A percentile compares a stretch with the other conserved stretches of the same genome.
These are phyloP conservation scores for Boletellus sp. DNA, from an alignment of 768 basidiomycete species.

Conservation along the genomic window DNA sequence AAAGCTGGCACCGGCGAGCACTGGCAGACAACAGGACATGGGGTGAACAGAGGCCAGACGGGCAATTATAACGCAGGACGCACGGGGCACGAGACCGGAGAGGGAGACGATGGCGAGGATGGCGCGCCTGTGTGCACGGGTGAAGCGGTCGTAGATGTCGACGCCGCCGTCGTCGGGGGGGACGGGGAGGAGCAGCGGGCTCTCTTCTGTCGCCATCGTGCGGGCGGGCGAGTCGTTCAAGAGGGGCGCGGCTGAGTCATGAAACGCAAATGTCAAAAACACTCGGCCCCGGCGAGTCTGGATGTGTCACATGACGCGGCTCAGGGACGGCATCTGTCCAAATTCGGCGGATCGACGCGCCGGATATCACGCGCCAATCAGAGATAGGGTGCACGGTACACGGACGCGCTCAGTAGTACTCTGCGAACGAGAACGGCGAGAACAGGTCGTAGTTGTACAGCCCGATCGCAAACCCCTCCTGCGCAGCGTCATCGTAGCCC, in stretches of 20 bases:
- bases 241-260: too few species aligned
- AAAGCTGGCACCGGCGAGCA: conserved; percentile 66
- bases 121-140: conserved; percentile 42
- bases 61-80: conserved; percentile 14
- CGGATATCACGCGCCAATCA: too few species aligned
- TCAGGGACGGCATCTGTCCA: too few species aligned
- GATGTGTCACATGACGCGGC: too few species aligned
- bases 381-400: too few species aligned
- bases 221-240: too few species aligned
- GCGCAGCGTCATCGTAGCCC: conserved; percentile 8
- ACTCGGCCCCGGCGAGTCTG: too few species aligned
- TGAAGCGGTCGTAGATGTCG: conserved; percentile 59
- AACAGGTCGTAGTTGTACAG: conserved; percentile 27
- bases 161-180: too few species aligned
- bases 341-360: too few species aligned
- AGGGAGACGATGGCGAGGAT: conserved; percentile 59
- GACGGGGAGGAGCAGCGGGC: conserved; percentile 21
- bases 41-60: neutral
- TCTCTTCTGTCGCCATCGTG: conserved; percentile 25
- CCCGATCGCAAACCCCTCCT: conserved; percentile 29
- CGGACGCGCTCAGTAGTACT: conserved; percentile 14
- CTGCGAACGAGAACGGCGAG: conserved; percentile 16
- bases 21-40: conserved; percentile 32
- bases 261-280: too few species aligned
- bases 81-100: conserved; percentile 62